Percentiles rank a stretch among this genome's conserved stretches.
Evolutionary conservation across 192 early-diverging fungal species (phyloP).

Genomic region (Backusella liffmaniae): DNA sequence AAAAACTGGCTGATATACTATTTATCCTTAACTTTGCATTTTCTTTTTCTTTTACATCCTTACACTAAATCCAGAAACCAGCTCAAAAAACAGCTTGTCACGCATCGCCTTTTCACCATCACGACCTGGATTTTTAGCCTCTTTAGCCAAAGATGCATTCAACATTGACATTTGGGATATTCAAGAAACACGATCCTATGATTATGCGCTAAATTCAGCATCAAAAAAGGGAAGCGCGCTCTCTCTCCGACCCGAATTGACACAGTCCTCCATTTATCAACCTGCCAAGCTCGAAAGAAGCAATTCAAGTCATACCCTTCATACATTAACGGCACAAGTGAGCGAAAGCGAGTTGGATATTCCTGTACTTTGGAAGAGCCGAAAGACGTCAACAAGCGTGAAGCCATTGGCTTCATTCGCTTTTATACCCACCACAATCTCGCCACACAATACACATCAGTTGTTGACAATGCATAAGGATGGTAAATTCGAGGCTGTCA

Average conservation of each 20-base stretch:
- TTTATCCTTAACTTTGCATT: neutral
- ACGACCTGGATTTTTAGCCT: conserved; percentile 60
- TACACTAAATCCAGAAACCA: conserved; percentile 18
- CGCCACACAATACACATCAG: conserved; percentile 22
- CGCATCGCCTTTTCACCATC: conserved; percentile 60
- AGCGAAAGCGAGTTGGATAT: conserved; percentile 36
- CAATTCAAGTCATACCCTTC: neutral
- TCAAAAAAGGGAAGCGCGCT: neutral
- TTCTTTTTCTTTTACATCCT: neutral
- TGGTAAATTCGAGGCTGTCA: conserved; percentile 48
- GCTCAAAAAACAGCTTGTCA: conserved; percentile 32
- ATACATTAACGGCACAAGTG: neutral
- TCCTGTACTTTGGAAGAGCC: conserved; percentile 38
- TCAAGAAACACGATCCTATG: conserved; percentile 48
- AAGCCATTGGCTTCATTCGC: neutral
- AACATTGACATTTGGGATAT: conserved; percentile 65
- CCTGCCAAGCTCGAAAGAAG: neutral
- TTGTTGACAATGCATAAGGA: conserved; percentile 55
- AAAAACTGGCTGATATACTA: neutral
- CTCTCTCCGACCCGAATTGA: neutral
- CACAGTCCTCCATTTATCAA: neutral
- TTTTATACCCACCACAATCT: neutral
- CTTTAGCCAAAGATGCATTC: conserved; percentile 52
- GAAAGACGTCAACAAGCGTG: conserved; percentile 2
- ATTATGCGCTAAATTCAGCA: conserved; percentile 2